Percentiles rank a stretch among this genome's conserved stretches.
phyloP scores from a whole-genome alignment of 345 rosid genomes.

The Lenwebbia sp. region DNA sequence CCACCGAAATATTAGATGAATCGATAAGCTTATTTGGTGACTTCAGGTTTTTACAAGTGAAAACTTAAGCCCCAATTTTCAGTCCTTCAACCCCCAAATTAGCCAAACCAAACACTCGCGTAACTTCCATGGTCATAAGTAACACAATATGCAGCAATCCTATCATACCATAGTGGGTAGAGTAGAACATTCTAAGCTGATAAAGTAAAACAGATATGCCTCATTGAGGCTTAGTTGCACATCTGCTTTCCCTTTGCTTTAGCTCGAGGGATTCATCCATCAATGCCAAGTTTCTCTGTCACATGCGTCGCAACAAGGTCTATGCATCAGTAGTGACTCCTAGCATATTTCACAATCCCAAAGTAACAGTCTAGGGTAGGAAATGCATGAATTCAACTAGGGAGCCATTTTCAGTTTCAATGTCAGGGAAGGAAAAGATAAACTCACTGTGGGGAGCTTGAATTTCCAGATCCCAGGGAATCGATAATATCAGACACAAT shows the following conservation, averaged over 20 bases:
- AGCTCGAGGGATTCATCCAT: neutral
- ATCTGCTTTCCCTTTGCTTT: neutral
- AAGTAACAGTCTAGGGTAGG: neutral
- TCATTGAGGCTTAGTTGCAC: neutral
- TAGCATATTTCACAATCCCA: too few relatives aligned
- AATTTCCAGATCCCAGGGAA: constrained; percentile 41
- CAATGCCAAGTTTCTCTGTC: neutral
- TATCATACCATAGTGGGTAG: neutral
- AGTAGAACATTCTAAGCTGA: neutral
- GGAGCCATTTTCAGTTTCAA: neutral
- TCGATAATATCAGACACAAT: constrained; percentile 39
- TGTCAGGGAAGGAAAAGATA: too few relatives aligned
- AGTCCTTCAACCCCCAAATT: too few relatives aligned
- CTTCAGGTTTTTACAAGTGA: too few relatives aligned
- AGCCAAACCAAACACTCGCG: too few relatives aligned
- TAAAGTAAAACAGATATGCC: neutral
- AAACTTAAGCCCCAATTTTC: neutral
- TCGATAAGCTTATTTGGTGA: neutral
- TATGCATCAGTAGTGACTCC: neutral
- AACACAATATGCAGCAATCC: neutral
- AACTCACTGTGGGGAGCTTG: constrained; percentile 57
- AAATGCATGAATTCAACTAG: neutral
- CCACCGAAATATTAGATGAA: neutral
- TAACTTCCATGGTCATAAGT: too few relatives aligned
- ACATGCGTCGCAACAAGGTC: neutral